Conservation (phyloP, 768 basidiomycete species). For the Phaffia tasmanica region DNA sequence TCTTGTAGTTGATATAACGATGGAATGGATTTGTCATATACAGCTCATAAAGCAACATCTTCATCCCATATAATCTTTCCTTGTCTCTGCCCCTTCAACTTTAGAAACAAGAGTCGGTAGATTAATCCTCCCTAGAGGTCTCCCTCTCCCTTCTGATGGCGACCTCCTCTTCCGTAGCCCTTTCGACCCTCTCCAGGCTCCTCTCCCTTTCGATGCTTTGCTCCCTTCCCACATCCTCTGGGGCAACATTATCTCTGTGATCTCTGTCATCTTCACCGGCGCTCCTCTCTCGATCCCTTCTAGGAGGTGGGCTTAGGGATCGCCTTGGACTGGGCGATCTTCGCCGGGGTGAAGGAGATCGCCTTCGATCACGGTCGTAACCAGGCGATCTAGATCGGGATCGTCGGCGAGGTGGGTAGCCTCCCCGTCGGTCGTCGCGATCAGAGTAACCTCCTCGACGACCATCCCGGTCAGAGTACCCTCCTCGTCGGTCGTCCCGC, state of each 20-base stretch:
- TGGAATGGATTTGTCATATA: too few species aligned
- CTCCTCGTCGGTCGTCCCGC: background rate
- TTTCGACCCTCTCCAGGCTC: too few species aligned
- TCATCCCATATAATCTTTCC: too few species aligned
- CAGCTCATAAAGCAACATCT: too few species aligned
- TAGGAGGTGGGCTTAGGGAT: background rate
- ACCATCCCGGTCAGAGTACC: background rate
- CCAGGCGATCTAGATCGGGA: conserved; percentile 7
- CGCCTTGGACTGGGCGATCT: background rate
- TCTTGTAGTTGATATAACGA: too few species aligned
- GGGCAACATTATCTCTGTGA: background rate
- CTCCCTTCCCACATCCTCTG: too few species aligned
- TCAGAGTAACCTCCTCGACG: background rate
- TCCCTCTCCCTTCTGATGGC: conserved; percentile 14
- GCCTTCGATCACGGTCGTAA: conserved; percentile 1
- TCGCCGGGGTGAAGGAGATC: background rate
- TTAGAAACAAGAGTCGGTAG: too few species aligned
- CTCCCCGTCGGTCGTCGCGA: background rate
- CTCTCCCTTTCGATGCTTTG: too few species aligned
- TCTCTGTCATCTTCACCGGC: background rate
- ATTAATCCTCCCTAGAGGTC: background rate
- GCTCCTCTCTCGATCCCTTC: background rate
- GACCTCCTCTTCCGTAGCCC: conserved; percentile 1
- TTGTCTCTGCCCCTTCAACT: too few species aligned
- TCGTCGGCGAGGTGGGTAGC: conserved; percentile 3